These are phyloP conservation scores for Trichoderma gracile DNA, from an alignment of 2,329 filamentous ascomycete genomes.

Conservation along the genomic window DNA sequence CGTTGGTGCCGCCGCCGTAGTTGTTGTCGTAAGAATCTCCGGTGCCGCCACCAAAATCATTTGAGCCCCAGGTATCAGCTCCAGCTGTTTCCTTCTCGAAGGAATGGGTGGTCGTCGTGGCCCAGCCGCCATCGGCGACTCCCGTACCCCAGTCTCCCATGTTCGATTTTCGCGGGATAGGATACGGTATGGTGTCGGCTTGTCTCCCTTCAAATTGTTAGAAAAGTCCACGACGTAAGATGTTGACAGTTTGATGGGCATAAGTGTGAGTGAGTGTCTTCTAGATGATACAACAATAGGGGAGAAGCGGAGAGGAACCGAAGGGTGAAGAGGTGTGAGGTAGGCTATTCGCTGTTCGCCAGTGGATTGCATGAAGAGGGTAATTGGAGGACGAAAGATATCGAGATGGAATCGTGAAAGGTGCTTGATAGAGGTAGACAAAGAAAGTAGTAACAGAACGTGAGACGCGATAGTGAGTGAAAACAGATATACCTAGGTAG, in stretches of 20 bases:
- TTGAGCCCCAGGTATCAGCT: slow-evolving; percentile 9
- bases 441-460: background rate
- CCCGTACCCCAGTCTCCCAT: slow-evolving; percentile 9
- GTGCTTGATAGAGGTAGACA: background rate
- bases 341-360: background rate
- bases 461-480: background rate
- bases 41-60: background rate
- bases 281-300: background rate
- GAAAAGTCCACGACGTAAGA: background rate
- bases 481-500: background rate
- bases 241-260: background rate
- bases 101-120: background rate
- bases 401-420: background rate
- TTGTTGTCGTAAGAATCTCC: background rate
- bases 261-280: background rate
- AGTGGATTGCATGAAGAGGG: too few species aligned
- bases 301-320: background rate
- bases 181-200: background rate
- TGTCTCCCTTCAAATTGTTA: background rate
- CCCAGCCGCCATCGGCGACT: background rate
- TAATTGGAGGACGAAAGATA: background rate
- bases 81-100: slow-evolving; percentile 8
- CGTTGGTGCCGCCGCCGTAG: background rate
- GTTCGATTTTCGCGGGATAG: background rate
- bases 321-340: background rate